Conservation (phyloP, 2,329 filamentous ascomycete genomes). For the Pseudofabraea citricarpa region DNA sequence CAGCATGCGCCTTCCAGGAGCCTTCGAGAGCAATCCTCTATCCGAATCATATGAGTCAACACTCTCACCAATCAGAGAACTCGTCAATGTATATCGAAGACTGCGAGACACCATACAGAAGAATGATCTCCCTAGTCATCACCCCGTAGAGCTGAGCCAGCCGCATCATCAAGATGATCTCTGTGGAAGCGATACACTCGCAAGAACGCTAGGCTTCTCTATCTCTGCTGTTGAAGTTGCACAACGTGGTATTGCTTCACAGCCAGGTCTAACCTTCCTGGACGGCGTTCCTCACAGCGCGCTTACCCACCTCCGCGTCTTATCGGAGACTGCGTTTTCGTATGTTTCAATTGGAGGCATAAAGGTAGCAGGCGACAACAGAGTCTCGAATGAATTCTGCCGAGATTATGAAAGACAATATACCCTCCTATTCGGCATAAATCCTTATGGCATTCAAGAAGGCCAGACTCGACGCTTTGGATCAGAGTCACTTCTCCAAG, state of each 20-base stretch:
- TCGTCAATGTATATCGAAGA: constrained; percentile 57
- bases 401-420: constrained; percentile 68
- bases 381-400: constrained; percentile 61
- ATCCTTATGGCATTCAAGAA: constrained; percentile 2
- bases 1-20: constrained; percentile 1
- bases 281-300: constrained; percentile 80
- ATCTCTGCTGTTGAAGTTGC: constrained; percentile 88
- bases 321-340: constrained; percentile 83
- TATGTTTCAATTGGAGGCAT: constrained; percentile 76
- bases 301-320: constrained; percentile 79
- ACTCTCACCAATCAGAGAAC: constrained; percentile 41
- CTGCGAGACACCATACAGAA: constrained; percentile 52
- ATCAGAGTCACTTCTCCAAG: constrained; percentile 55
- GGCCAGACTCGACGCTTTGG: constrained; percentile 28
- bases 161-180: constrained; percentile 39
- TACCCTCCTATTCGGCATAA: constrained; percentile 59
- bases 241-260: constrained; percentile 76
- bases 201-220: constrained; percentile 70
- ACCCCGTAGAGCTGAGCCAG: constrained; percentile 15
- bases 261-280: constrained; percentile 69
- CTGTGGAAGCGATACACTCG: constrained; percentile 52
- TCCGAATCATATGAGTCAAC: constrained; percentile 30
- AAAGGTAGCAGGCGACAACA: constrained; percentile 52
- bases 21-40: neutral
- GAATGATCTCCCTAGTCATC: constrained; percentile 44